Evolutionary conservation across 192 early-diverging fungal genomes (phyloP).

Genomic region (Kappamyces sp.): DNA sequence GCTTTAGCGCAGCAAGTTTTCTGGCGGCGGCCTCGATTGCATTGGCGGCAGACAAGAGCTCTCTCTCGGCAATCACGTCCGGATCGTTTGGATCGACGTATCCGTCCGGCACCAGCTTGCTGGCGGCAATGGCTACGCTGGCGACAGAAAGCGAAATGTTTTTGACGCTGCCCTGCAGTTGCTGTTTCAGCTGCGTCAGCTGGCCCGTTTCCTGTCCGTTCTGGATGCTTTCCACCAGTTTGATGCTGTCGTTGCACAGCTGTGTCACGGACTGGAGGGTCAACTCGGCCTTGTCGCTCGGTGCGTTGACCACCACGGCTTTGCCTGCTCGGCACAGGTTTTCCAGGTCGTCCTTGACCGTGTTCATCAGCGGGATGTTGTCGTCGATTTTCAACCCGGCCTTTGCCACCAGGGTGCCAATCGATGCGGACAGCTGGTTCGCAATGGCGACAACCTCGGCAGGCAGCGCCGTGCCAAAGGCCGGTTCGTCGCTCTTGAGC

Average conservation of each 20-base stretch:
- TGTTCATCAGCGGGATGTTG: slow-evolving; percentile 30
- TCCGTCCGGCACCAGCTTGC: slow-evolving; percentile 37
- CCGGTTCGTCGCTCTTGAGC: slow-evolving; percentile 23
- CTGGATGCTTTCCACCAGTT: slow-evolving; percentile 28
- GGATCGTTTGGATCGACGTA: slow-evolving; percentile 58
- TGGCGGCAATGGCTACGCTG: slow-evolving; percentile 29
- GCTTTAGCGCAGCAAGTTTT: slow-evolving; percentile 36
- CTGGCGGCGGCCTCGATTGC: slow-evolving; percentile 54
- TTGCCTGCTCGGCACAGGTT: slow-evolving; percentile 46
- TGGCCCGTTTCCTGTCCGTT: slow-evolving; percentile 20
- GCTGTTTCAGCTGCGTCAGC: slow-evolving; percentile 20
- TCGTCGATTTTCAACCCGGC: slow-evolving; percentile 40
- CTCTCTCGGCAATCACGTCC: slow-evolving; percentile 52
- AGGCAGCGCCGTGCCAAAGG: slow-evolving; percentile 48
- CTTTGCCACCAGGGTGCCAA: slow-evolving; percentile 31
- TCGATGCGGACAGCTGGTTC: slow-evolving; percentile 41
- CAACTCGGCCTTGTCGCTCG: slow-evolving; percentile 26
- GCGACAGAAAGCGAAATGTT: slow-evolving; percentile 37
- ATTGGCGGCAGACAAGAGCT: slow-evolving; percentile 44
- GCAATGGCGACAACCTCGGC: slow-evolving; percentile 49
- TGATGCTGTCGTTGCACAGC: slow-evolving; percentile 22
- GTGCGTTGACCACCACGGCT: slow-evolving; percentile 46
- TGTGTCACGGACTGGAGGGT: slow-evolving; percentile 34
- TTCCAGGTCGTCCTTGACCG: slow-evolving; percentile 35
- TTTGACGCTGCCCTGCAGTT: slow-evolving; percentile 32